Base-by-base conservation (phyloP, 495 filamentous ascomycete species). In the Podospora bellae-mahoneyi region DNA sequence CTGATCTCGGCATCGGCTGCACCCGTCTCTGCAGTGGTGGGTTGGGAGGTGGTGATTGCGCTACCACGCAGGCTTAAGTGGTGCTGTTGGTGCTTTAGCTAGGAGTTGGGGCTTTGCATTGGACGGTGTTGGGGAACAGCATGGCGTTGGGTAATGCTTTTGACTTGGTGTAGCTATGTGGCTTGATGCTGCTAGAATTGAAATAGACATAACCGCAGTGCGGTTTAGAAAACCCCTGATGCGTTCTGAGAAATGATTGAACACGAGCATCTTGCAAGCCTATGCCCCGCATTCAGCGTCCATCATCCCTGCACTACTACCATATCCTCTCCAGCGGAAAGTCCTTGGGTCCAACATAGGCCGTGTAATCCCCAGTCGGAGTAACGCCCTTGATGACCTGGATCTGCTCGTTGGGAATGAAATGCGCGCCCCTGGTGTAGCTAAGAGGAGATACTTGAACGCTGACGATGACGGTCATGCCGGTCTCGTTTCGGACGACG, bases 361-460 rank as follows among this genome's bases (percentile, higher is more conserved):
- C 57, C 23, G 54, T 54, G 57, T 69, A 69, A 62, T 65, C 63
- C 9, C 63, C 67, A 32, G 63, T 65, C 16, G 67, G 67, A 18
- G 62, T 66, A 44, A 65, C 67, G 13, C 67, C 67, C 2, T 32
- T n/a, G 1, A 66, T 65, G 20, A 71, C 44, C 58, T 68, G 28
- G 23, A 75, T 72, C 61, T 75, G 67, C 62, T 66, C 66, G 39
- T 34, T 65, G 54, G 69, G 63, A 48, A 75, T 67, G 18, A 71
- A 63, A 64, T 73, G 69, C 9, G 67, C 26, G 48, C 71, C 73
- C 39, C 68, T 69, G 65, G 73, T 73, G 65, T 68, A 65, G 72
- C 70, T 72, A 4, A 71, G 69, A 30, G 68, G 72, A 10, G 74
- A 72, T 0, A 74, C 68, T 58, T 67, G 74, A 48, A 74, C 72